Conservation (phyloP, 495 filamentous ascomycete genomes). For the Penicillium herquei region DNA sequence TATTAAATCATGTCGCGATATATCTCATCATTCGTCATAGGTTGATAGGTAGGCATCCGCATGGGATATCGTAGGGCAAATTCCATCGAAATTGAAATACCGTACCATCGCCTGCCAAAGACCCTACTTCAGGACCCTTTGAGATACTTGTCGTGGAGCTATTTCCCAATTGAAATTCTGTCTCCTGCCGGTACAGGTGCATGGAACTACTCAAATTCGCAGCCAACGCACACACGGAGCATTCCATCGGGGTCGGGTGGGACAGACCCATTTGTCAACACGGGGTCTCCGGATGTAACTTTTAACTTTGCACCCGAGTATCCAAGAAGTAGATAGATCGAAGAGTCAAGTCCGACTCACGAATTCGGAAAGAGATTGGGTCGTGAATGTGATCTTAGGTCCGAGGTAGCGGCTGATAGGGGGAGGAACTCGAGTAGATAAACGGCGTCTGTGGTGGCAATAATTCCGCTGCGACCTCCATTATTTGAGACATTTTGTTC, state of each 20-base stretch:
- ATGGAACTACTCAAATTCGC: neutral
- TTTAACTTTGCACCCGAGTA: neutral
- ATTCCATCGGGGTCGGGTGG: conserved; percentile 11
- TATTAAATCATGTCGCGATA: too few species aligned
- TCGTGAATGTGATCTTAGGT: conserved; percentile 6
- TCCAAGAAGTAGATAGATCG: conserved; percentile 1
- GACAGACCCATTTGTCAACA: conserved; percentile 15
- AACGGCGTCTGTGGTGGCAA: neutral
- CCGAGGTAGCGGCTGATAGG: neutral
- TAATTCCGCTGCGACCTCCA: too few species aligned
- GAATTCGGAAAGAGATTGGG: neutral
- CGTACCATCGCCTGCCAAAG: neutral
- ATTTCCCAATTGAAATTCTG: neutral
- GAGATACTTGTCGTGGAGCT: neutral
- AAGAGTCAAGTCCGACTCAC: neutral
- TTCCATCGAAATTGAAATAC: neutral
- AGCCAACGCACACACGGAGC: neutral
- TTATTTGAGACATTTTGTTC: neutral
- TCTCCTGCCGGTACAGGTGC: neutral
- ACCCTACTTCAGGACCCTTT: neutral
- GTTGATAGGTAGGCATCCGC: too few species aligned
- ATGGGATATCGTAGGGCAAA: neutral
- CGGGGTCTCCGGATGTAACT: conserved; percentile 22
- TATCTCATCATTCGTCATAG: too few species aligned
- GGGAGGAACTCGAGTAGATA: neutral